Conservation (phyloP, 495 filamentous ascomycete species). For the Podospora pseudocomata region DNA sequence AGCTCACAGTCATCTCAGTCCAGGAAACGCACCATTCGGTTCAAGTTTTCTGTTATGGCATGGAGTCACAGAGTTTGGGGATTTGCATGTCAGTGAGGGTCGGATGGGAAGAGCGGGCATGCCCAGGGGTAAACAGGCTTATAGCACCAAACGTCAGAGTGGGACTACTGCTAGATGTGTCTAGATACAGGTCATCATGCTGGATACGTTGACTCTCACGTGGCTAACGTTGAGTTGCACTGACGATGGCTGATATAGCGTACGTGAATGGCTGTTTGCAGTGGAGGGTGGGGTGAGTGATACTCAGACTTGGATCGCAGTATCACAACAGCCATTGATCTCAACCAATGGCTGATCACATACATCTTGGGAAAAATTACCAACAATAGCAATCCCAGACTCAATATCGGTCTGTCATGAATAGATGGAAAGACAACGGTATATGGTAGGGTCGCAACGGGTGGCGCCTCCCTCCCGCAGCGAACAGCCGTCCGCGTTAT, state of each 20-base stretch:
- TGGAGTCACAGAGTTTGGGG: background rate
- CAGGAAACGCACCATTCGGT: background rate
- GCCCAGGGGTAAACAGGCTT: background rate
- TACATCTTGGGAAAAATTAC: background rate
- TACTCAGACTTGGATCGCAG: background rate
- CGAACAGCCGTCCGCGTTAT: background rate
- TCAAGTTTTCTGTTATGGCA: background rate
- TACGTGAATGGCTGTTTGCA: background rate
- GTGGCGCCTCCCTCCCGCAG: constrained; percentile 1
- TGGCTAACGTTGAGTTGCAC: background rate
- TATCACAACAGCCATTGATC: background rate
- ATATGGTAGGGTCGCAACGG: background rate
- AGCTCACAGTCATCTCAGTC: background rate
- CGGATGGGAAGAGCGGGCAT: background rate
- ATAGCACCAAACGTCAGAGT: background rate
- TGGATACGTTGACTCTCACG: background rate
- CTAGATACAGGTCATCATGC: background rate
- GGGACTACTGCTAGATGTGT: background rate
- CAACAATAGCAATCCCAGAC: background rate
- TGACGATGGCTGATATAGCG: background rate
- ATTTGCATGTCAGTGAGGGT: background rate
- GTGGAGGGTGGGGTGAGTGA: background rate
- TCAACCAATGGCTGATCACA: background rate
- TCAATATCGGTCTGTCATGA: background rate
- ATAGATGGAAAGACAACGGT: background rate